phyloP scores from a whole-genome alignment of 2,329 filamentous ascomycete species.

The Fusarium palustre region DNA sequence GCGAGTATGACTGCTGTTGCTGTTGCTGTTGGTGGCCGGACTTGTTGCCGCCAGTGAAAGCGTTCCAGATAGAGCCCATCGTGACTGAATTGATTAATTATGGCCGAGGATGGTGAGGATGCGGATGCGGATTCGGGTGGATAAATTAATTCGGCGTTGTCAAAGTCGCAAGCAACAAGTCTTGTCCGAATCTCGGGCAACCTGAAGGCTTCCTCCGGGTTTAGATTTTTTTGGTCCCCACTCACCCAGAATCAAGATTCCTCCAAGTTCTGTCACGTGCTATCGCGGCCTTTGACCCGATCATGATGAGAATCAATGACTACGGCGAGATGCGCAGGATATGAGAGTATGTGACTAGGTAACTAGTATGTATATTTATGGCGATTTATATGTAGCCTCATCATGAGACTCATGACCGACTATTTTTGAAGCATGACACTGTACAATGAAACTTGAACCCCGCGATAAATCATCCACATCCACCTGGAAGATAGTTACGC shows the following conservation, averaged over 20 bases:
- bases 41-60: constrained; percentile 70
- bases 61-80: constrained; percentile 72
- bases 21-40: constrained; percentile 56
- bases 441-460: background rate
- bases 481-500: background rate
- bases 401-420: background rate
- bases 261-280: constrained; percentile 35
- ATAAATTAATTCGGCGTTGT: constrained; percentile 28
- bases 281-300: constrained; percentile 15
- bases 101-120: constrained; percentile 14
- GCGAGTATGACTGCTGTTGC: constrained; percentile 49
- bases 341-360: background rate
- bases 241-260: constrained; percentile 33
- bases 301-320: background rate
- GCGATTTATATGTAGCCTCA: background rate
- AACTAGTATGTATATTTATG: background rate
- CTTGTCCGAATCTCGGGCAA: constrained; percentile 44
- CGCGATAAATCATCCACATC: background rate
- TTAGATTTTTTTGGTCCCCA: constrained; percentile 50
- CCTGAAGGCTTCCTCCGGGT: constrained; percentile 40
- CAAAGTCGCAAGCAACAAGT: constrained; percentile 42
- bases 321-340: background rate
- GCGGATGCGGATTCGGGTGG: constrained; percentile 33
- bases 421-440: background rate
- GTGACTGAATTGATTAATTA: constrained; percentile 33